Percentiles rank a stretch among this genome's conserved stretches.
Conservation (phyloP, 371 early-diverging fungal species). For the Mucor irregularis region DNA sequence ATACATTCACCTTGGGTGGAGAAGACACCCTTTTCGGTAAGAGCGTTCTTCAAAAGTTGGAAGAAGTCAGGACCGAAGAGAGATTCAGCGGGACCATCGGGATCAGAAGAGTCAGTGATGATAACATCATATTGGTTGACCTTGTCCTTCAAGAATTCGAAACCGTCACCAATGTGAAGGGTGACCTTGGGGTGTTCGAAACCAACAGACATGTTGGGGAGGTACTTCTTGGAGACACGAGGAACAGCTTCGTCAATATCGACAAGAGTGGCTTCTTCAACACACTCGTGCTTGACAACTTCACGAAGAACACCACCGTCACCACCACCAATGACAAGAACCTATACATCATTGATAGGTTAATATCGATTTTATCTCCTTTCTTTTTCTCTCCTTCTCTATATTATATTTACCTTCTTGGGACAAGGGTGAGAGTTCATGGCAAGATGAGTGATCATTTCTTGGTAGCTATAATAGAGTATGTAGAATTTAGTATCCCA, state of each 20-base stretch:
- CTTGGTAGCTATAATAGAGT: slow-evolving; percentile 79
- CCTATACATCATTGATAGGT: slow-evolving; percentile 52
- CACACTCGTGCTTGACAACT: slow-evolving; percentile 91
- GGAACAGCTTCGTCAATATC: slow-evolving; percentile 94
- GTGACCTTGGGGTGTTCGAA: slow-evolving; percentile 94
- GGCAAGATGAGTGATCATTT: slow-evolving; percentile 97
- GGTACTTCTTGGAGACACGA: slow-evolving; percentile 89
- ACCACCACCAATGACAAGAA: slow-evolving; percentile 97
- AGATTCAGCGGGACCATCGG: slow-evolving; percentile 95
- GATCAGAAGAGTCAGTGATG: slow-evolving; percentile 98
- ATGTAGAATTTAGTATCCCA: too few relatives aligned
- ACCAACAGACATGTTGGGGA: slow-evolving; percentile 92
- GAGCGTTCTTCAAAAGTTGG: slow-evolving; percentile 87
- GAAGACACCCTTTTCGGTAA: slow-evolving; percentile 90
- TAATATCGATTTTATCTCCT: background rate
- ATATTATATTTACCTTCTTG: slow-evolving; percentile 67
- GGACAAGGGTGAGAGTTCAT: slow-evolving; percentile 95
- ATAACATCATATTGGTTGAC: slow-evolving; percentile 90
- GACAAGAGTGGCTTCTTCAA: slow-evolving; percentile 88
- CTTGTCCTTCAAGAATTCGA: slow-evolving; percentile 89
- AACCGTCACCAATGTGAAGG: slow-evolving; percentile 94
- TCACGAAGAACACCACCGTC: slow-evolving; percentile 98
- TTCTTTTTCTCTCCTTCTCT: background rate
- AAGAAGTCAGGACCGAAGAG: slow-evolving; percentile 91
- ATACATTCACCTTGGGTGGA: slow-evolving; percentile 97